These are phyloP conservation scores for Aspergillus costaricaensis DNA, from an alignment of 2,329 filamentous ascomycete genomes.

Conservation along the genomic window DNA sequence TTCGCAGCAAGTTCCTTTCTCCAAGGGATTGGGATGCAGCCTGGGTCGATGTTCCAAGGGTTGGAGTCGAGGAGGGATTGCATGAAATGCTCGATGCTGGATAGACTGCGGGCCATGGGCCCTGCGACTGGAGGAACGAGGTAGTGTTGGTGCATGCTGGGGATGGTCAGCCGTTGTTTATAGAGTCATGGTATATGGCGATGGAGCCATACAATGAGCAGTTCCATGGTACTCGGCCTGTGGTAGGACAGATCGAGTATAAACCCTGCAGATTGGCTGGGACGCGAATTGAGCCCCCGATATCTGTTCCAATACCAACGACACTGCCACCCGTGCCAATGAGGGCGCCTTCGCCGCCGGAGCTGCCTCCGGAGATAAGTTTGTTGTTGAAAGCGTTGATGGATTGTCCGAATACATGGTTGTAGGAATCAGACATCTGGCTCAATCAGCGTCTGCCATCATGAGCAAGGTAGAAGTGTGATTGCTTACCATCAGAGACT, in stretches of 20 bases:
- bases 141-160: slow-evolving; percentile 42
- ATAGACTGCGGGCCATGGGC: slow-evolving; percentile 28
- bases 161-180: slow-evolving; percentile 22
- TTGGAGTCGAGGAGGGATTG: slow-evolving; percentile 22
- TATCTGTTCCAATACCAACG: slow-evolving; percentile 57
- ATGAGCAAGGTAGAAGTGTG: background rate
- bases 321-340: slow-evolving; percentile 52
- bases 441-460: background rate
- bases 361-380: slow-evolving; percentile 55
- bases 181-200: background rate
- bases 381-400: slow-evolving; percentile 52
- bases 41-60: slow-evolving; percentile 40
- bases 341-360: slow-evolving; percentile 56
- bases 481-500: slow-evolving; percentile 44
- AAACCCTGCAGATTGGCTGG: slow-evolving; percentile 54
- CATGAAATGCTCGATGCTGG: slow-evolving; percentile 34
- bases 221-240: slow-evolving; percentile 33
- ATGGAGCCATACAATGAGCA: slow-evolving; percentile 21
- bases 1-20: slow-evolving; percentile 26
- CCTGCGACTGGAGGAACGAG: slow-evolving; percentile 32
- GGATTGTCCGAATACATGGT: slow-evolving; percentile 53
- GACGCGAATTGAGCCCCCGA: slow-evolving; percentile 56
- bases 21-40: slow-evolving; percentile 40
- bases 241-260: slow-evolving; percentile 44
- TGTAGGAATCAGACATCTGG: slow-evolving; percentile 51